These are phyloP conservation scores for Pelargonium cotyledonis DNA, from an alignment of 441 rosid species.

Conservation along the genomic window DNA sequence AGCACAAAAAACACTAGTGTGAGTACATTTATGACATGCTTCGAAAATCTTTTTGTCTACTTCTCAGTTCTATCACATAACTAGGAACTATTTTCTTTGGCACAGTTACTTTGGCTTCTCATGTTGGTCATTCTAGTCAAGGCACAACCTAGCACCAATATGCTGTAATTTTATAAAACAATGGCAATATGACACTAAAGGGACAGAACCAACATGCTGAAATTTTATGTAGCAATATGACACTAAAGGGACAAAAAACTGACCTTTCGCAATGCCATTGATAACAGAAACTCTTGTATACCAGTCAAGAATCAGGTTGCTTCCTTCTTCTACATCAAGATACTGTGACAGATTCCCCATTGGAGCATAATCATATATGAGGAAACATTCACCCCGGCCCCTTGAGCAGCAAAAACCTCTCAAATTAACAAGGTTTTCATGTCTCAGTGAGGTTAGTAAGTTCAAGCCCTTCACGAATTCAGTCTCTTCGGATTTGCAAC, in stretches of 20 bases:
- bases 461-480: slow-evolving; percentile 82
- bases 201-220: not conserved
- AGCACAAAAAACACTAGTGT: slow-evolving; percentile 5
- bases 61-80: not conserved
- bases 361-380: slow-evolving; percentile 74
- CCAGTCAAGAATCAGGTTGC: slow-evolving; percentile 70
- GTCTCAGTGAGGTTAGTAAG: slow-evolving; percentile 58
- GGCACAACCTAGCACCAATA: too few species aligned
- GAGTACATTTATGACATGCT: not conserved
- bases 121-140: too few species aligned
- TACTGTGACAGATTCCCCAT: slow-evolving; percentile 55
- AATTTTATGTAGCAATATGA: not conserved
- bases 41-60: too few species aligned
- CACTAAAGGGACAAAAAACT: slow-evolving; percentile 13
- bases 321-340: slow-evolving; percentile 59
- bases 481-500: slow-evolving; percentile 84
- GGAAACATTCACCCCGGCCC: slow-evolving; percentile 85
- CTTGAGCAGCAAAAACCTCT: slow-evolving; percentile 91
- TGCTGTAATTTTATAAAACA: not conserved
- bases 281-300: slow-evolving; percentile 69
- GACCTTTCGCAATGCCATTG: slow-evolving; percentile 84
- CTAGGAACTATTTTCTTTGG: not conserved
- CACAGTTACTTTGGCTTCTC: too few species aligned
- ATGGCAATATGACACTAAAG: not conserved
- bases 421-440: slow-evolving; percentile 68